These are phyloP conservation scores for Gryganskiella cystojenkinii DNA, from an alignment of 192 early-diverging fungal genomes.

Conservation along the genomic window DNA sequence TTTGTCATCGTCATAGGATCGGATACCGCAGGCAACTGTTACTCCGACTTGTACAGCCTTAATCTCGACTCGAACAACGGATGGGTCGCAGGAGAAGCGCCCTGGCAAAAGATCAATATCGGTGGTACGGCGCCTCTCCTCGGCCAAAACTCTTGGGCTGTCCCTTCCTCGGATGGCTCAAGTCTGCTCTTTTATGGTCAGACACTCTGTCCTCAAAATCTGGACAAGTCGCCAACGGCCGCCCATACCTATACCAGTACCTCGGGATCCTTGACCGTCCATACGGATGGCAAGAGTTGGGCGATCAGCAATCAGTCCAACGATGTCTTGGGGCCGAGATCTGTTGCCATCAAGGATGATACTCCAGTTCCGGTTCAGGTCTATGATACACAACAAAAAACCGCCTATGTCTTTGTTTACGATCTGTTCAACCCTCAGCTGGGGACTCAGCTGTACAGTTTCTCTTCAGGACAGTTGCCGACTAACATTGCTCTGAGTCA, in stretches of 20 bases:
- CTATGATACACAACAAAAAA: constrained; percentile 7
- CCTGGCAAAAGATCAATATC: constrained; percentile 13
- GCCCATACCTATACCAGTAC: constrained; percentile 8
- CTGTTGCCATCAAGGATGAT: constrained; percentile 18
- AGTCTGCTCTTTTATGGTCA: constrained; percentile 40
- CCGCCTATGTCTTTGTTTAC: constrained; percentile 34
- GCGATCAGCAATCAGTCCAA: neutral
- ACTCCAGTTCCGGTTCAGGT: constrained; percentile 33
- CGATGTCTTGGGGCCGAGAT: constrained; percentile 21
- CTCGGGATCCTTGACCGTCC: constrained; percentile 15
- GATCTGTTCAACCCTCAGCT: constrained; percentile 33
- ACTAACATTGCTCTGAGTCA: constrained; percentile 13
- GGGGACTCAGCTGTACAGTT: constrained; percentile 32
- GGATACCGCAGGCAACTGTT: constrained; percentile 22
- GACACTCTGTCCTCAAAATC: constrained; percentile 14
- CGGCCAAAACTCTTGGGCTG: constrained; percentile 18
- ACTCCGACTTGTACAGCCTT: constrained; percentile 36
- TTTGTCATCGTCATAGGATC: constrained; percentile 18
- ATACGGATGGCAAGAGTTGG: neutral
- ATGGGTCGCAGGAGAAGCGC: constrained; percentile 22
- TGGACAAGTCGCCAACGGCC: neutral
- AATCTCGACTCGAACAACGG: constrained; percentile 32
- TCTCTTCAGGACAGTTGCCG: constrained; percentile 15
- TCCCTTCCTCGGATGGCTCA: constrained; percentile 22
- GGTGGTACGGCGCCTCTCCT: constrained; percentile 3